These are phyloP conservation scores for Fusarium cyanostomum DNA, from an alignment of 2,329 filamentous ascomycete genomes.

Conservation along the genomic window DNA sequence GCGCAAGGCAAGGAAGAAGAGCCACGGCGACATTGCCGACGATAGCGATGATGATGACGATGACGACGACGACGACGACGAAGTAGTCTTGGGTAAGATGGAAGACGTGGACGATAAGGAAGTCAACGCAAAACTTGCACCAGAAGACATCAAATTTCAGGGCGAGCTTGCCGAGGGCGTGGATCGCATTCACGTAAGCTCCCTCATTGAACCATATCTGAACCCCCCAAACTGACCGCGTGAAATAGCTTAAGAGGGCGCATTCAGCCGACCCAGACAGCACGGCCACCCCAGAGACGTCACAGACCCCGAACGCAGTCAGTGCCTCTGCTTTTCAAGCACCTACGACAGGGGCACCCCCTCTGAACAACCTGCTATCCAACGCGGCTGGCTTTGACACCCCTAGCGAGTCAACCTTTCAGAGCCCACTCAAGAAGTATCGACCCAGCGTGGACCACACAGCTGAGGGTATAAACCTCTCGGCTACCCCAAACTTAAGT, in stretches of 20 bases:
- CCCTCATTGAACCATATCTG: not conserved
- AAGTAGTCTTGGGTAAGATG: constrained; percentile 70
- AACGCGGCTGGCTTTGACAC: constrained; percentile 38
- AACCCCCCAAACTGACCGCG: constrained; percentile 17
- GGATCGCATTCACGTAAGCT: constrained; percentile 79
- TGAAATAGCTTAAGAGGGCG: constrained; percentile 76
- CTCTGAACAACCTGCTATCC: constrained; percentile 21
- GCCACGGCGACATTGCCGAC: constrained; percentile 71
- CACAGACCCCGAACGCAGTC: constrained; percentile 54
- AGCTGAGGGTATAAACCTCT: constrained; percentile 37
- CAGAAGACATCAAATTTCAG: constrained; percentile 76
- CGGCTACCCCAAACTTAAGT: constrained; percentile 48
- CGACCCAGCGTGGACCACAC: constrained; percentile 63
- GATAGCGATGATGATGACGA: constrained; percentile 82
- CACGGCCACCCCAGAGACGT: constrained; percentile 47
- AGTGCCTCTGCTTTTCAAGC: constrained; percentile 50
- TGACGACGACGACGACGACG: constrained; percentile 69
- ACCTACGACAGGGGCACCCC: constrained; percentile 22
- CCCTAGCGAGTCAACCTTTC: constrained; percentile 58
- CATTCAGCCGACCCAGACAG: constrained; percentile 77
- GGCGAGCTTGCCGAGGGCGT: constrained; percentile 84
- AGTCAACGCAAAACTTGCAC: constrained; percentile 66
- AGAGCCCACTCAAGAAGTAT: constrained; percentile 80
- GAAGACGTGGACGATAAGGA: constrained; percentile 72
- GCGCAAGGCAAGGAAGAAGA: constrained; percentile 68